Evolutionary conservation across 2,329 filamentous ascomycete species (phyloP).

Genomic region (Sclerotinia glacialis): DNA sequence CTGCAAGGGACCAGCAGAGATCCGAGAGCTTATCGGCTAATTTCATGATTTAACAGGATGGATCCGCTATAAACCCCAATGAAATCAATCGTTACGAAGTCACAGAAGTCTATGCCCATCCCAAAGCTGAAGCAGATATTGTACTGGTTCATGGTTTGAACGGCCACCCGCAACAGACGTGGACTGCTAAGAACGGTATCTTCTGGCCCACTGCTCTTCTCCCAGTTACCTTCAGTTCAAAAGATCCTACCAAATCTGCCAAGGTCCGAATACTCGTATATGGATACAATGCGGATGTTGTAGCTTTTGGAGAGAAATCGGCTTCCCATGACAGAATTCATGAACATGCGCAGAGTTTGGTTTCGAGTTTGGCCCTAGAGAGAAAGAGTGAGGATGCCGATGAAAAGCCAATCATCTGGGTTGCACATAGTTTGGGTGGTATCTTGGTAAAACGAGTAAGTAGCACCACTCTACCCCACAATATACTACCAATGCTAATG

Average conservation of each 20-base stretch:
- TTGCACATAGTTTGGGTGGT: slow-evolving; percentile 71
- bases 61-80: slow-evolving; percentile 46
- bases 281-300: slow-evolving; percentile 69
- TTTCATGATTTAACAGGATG: slow-evolving; percentile 39
- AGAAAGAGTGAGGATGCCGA: slow-evolving; percentile 56
- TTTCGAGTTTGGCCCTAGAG: slow-evolving; percentile 60
- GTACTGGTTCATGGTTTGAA: slow-evolving; percentile 71
- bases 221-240: slow-evolving; percentile 52
- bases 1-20: slow-evolving; percentile 2
- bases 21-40: slow-evolving; percentile 5
- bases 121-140: slow-evolving; percentile 60
- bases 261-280: slow-evolving; percentile 67
- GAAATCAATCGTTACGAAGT: slow-evolving; percentile 55
- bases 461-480: not conserved
- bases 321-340: slow-evolving; percentile 59
- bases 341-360: slow-evolving; percentile 68
- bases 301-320: slow-evolving; percentile 48
- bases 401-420: slow-evolving; percentile 69
- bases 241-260: slow-evolving; percentile 39
- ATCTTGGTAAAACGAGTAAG: slow-evolving; percentile 62
- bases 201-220: slow-evolving; percentile 71
- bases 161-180: slow-evolving; percentile 62
- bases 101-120: slow-evolving; percentile 58
- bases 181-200: slow-evolving; percentile 52
- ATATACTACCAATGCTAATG: not conserved